phyloP scores from a whole-genome alignment of 345 rosid species.

The Syzygium jambos region DNA sequence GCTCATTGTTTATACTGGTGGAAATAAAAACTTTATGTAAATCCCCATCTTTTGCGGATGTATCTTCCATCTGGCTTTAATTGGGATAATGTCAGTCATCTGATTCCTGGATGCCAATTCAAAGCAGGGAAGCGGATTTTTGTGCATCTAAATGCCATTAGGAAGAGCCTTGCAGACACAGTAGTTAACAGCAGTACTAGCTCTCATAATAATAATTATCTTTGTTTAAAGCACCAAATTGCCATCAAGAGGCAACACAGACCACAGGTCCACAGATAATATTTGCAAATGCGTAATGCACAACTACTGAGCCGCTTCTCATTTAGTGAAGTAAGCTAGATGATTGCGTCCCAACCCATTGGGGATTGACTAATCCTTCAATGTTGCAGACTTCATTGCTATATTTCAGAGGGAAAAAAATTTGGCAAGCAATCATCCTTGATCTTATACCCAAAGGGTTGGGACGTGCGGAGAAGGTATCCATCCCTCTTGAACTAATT shows the following conservation, averaged over 20 bases:
- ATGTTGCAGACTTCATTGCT: constrained; percentile 63
- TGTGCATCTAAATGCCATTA: neutral
- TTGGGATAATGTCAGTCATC: neutral
- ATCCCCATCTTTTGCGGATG: neutral
- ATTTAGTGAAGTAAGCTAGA: neutral
- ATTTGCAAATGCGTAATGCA: neutral
- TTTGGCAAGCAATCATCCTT: constrained; percentile 76
- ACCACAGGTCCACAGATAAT: neutral
- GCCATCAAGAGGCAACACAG: neutral
- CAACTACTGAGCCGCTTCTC: neutral
- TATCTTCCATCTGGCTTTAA: neutral
- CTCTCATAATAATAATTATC: neutral
- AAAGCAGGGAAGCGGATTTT: neutral
- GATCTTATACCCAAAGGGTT: constrained; percentile 88
- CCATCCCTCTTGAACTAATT: neutral
- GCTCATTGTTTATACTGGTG: neutral
- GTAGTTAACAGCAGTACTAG: neutral
- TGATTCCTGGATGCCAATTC: neutral
- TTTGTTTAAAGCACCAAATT: neutral
- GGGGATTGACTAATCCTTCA: neutral
- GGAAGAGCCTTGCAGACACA: neutral
- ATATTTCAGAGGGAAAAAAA: constrained; percentile 87
- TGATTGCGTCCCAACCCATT: neutral
- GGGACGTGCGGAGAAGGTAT: constrained; percentile 58
- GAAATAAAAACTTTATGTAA: neutral